phyloP scores from a whole-genome alignment of 1,284 basidiomycete genomes.

The Mrakiaceae sp. region DNA sequence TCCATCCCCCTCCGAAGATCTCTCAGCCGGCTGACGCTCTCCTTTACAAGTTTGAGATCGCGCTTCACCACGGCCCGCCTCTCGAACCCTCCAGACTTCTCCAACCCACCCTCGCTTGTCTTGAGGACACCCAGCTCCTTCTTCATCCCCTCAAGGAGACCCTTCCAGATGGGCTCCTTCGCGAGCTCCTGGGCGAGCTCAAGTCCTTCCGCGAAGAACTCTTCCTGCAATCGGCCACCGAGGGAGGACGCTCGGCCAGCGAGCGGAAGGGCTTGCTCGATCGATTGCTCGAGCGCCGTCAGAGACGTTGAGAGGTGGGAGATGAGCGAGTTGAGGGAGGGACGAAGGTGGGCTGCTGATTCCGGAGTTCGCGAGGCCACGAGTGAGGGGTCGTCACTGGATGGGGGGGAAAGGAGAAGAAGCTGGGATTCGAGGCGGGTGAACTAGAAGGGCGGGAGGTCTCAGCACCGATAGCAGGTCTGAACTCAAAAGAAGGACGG shows the following conservation, averaged over 20 bases:
- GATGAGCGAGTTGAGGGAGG: conserved; percentile 8
- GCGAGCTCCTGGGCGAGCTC: not conserved
- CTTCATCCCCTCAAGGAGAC: not conserved
- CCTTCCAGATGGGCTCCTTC: conserved; percentile 10
- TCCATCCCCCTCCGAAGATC: conserved; percentile 14
- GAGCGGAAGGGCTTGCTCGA: conserved; percentile 12
- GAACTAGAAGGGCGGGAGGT: not conserved
- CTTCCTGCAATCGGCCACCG: conserved; percentile 8
- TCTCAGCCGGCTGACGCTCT: conserved; percentile 8
- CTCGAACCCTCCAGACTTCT: not conserved
- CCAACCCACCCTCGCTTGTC: not conserved
- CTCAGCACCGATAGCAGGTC: too few relatives aligned
- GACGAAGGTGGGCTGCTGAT: not conserved
- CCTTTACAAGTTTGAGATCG: conserved; percentile 9
- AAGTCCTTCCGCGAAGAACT: conserved; percentile 8
- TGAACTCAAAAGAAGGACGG: too few relatives aligned
- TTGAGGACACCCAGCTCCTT: not conserved
- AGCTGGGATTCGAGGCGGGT: conserved; percentile 2
- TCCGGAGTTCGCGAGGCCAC: not conserved
- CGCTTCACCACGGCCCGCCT: conserved; percentile 10
- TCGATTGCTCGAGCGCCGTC: conserved; percentile 1
- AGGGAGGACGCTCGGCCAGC: conserved; percentile 9
- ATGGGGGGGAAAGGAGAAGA: not conserved
- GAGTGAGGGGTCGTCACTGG: not conserved
- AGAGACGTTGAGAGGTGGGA: conserved; percentile 6